phyloP scores from a whole-genome alignment of 2,329 filamentous ascomycete species.

The Alternaria arbusti region DNA sequence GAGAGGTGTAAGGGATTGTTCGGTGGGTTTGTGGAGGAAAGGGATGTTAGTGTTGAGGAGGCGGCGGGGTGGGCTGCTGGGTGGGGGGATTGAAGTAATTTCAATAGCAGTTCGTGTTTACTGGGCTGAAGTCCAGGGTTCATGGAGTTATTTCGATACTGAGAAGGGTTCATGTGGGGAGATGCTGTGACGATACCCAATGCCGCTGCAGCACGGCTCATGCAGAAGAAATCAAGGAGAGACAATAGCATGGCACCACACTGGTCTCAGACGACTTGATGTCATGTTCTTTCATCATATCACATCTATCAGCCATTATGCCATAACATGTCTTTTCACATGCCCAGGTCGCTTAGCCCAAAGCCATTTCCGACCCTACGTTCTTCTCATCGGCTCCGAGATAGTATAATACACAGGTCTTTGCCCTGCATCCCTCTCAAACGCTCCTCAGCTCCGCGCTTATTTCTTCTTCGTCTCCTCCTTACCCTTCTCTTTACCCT shows the following conservation, averaged over 20 bases:
- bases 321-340: slow-evolving; percentile 11
- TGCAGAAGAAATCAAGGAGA: background rate
- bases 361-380: background rate
- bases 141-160: too few species aligned
- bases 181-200: slow-evolving; percentile 25
- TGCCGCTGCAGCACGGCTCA: slow-evolving; percentile 28
- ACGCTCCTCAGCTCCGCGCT: slow-evolving; percentile 49
- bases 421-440: slow-evolving; percentile 7
- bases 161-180: too few species aligned
- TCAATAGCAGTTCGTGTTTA: background rate
- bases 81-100: slow-evolving; percentile 37
- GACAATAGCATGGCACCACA: background rate
- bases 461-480: slow-evolving; percentile 64
- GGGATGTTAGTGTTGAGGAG: slow-evolving; percentile 66
- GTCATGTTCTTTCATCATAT: slow-evolving; percentile 22
- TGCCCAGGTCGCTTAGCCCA: background rate
- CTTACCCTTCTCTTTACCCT: slow-evolving; percentile 63
- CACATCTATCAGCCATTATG: slow-evolving; percentile 36
- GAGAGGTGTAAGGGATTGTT: slow-evolving; percentile 69
- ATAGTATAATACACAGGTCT: slow-evolving; percentile 33
- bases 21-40: slow-evolving; percentile 62
- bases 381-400: slow-evolving; percentile 3
- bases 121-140: too few species aligned
- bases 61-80: slow-evolving; percentile 70
- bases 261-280: background rate